phyloP scores from a whole-genome alignment of 192 early-diverging fungal genomes.

The Coemansia sp. region DNA sequence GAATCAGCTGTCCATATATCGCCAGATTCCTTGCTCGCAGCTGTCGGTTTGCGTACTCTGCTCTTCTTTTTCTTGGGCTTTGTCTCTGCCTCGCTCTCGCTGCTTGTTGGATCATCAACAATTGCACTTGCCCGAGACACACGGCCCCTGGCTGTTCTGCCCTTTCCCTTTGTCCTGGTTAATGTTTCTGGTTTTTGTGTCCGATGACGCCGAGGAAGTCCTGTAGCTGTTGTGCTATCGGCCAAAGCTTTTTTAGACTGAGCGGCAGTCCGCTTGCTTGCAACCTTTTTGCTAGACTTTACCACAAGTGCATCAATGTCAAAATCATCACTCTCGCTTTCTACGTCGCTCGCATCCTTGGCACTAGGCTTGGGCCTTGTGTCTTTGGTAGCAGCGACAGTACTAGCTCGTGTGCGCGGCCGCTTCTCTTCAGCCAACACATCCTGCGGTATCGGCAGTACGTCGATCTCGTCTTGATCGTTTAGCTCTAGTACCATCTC shows the following conservation, averaged over 20 bases:
- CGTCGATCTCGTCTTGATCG: background rate
- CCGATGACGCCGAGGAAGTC: background rate
- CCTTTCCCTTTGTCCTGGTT: background rate
- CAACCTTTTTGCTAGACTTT: conserved; percentile 1
- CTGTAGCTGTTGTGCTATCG: background rate
- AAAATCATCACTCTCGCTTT: conserved; percentile 16
- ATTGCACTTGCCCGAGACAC: background rate
- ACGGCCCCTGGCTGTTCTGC: too few species aligned
- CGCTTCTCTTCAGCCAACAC: background rate
- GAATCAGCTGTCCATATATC: conserved; percentile 6
- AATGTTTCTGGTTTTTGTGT: background rate
- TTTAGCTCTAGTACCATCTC: background rate
- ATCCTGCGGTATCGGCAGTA: background rate
- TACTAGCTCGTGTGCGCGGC: background rate
- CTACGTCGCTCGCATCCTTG: background rate
- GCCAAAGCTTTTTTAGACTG: background rate
- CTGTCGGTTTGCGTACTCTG: background rate
- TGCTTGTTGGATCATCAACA: background rate
- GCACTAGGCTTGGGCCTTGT: background rate
- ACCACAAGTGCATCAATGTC: conserved; percentile 7
- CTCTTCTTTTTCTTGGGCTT: background rate
- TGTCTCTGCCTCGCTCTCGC: background rate
- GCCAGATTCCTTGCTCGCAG: background rate
- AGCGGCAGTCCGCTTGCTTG: background rate
- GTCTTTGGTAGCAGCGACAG: background rate